Percentiles rank a stretch among this genome's conserved stretches.
phyloP scores from a whole-genome alignment of 495 filamentous ascomycete species.

The Thermothielavioides terrestris region DNA sequence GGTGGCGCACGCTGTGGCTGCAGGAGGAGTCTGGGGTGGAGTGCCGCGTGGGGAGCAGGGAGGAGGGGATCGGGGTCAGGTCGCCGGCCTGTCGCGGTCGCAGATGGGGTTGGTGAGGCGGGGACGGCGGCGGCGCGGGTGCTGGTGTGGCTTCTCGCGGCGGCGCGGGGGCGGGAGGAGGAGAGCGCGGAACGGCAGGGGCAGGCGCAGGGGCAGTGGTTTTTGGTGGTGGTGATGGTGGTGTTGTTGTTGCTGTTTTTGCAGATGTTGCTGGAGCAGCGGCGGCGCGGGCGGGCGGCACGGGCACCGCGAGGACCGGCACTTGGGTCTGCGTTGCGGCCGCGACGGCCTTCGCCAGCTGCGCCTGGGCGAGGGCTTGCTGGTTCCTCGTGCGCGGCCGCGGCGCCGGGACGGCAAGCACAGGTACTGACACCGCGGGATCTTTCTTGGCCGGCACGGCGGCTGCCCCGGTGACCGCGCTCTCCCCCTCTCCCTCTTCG shows the following conservation, averaged over 20 bases:
- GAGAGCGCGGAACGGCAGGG: background rate
- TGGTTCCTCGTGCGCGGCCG: constrained; percentile 1
- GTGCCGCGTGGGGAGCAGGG: background rate
- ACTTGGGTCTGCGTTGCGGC: background rate
- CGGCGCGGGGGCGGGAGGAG: background rate
- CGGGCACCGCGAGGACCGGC: constrained; percentile 3
- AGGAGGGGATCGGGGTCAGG: constrained; percentile 11
- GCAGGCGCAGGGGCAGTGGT: background rate
- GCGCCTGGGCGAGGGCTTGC: background rate
- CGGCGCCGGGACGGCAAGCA: constrained; percentile 13
- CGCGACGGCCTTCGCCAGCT: background rate
- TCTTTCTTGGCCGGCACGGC: constrained; percentile 10
- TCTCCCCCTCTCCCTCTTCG: constrained; percentile 32
- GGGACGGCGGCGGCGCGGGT: background rate
- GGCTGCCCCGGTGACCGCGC: too few relatives aligned
- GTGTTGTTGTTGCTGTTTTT: background rate
- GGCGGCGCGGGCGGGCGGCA: constrained; percentile 7
- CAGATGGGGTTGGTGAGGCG: background rate
- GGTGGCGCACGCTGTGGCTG: background rate
- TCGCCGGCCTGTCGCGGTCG: background rate
- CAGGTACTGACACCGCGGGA: constrained; percentile 6
- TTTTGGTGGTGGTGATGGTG: background rate
- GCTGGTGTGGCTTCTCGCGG: background rate
- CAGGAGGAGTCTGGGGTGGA: constrained; percentile 2
- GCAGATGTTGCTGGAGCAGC: too few relatives aligned